These are phyloP conservation scores for Coccomyxa subellipsoidea DNA, from an alignment of 163 green algal genomes.

Conservation along the genomic window DNA sequence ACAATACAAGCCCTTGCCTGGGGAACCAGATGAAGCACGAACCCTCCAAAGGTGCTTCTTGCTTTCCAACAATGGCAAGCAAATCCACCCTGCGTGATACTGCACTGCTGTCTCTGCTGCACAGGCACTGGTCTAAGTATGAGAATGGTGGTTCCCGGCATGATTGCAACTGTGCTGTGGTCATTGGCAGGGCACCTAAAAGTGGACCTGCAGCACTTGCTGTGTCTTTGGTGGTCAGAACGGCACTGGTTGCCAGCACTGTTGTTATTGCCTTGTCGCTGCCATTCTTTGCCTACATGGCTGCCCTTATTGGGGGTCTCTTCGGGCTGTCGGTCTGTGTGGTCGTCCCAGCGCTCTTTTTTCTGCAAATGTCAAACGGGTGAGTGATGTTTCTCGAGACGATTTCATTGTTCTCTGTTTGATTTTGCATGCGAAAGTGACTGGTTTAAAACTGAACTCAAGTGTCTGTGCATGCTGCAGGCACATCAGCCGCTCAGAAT, in stretches of 20 bases:
- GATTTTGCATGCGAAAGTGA: neutral
- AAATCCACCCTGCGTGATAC: no score
- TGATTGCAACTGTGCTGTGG: neutral
- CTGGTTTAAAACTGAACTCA: neutral
- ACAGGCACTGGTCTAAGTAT: neutral
- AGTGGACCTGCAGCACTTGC: neutral
- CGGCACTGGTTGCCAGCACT: conserved; percentile 28
- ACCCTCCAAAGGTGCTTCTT: neutral
- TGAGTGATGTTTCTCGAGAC: neutral
- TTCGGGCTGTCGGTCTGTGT: conserved; percentile 40
- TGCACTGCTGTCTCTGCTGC: no score
- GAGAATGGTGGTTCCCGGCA: neutral
- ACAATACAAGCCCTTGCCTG: neutral
- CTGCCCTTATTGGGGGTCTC: conserved; percentile 42
- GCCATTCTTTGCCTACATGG: conserved; percentile 47
- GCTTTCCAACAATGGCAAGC: neutral
- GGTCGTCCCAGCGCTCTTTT: conserved; percentile 15
- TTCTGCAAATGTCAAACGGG: neutral
- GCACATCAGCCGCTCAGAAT: neutral
- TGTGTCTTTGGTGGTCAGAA: conserved; percentile 22
- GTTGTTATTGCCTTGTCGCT: conserved; percentile 29
- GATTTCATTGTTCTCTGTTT: no score
- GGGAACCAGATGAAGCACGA: neutral
- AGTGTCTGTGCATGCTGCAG: neutral
- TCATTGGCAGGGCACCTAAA: neutral